Conservation (phyloP, 2,329 filamentous ascomycete species). For the Phialophora chinensis region DNA sequence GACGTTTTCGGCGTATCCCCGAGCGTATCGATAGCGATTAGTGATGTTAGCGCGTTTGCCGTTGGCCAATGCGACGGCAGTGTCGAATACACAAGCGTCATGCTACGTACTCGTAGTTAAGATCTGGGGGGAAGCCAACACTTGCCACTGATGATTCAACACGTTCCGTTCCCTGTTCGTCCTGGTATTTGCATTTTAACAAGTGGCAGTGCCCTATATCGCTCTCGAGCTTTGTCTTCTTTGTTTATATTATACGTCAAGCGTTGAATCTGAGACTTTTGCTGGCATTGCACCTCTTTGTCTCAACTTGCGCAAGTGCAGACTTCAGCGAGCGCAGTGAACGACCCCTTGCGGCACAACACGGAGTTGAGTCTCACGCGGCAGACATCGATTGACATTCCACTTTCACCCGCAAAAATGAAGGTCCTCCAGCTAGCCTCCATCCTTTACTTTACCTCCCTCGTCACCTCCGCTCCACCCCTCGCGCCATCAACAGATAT, state of each 20-base stretch:
- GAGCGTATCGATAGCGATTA: not conserved
- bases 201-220: not conserved
- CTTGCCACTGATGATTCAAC: constrained; percentile 7
- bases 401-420: constrained; percentile 19
- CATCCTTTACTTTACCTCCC: constrained; percentile 26
- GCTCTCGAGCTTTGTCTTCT: not conserved
- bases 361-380: not conserved
- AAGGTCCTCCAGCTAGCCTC: constrained; percentile 27
- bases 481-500: constrained; percentile 25
- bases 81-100: not conserved
- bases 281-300: not conserved
- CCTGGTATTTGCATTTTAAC: not conserved
- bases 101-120: not conserved
- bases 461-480: constrained; percentile 31
- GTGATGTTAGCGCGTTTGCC: not conserved
- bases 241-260: constrained; percentile 1
- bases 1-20: constrained; percentile 4
- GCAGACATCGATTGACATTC: not conserved
- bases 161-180: constrained; percentile 9
- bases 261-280: not conserved
- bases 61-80: not conserved
- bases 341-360: not conserved
- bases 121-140: constrained; percentile 1
- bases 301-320: not conserved
- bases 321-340: not conserved